phyloP scores from a whole-genome alignment of 2,329 filamentous ascomycete species.

The Seiridium unicorne region DNA sequence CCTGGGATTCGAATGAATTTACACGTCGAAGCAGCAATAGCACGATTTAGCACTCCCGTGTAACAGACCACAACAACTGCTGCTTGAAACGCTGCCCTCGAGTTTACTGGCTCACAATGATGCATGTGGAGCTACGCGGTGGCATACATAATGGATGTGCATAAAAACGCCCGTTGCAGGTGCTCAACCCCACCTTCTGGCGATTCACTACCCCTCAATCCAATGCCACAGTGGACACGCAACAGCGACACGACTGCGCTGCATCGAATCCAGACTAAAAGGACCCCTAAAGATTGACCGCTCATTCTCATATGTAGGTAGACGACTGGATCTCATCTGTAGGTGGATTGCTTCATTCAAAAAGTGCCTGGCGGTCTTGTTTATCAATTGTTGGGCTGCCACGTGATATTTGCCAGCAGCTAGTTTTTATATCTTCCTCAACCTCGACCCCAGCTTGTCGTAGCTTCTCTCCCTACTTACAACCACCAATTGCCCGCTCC shows the following conservation, averaged over 20 bases:
- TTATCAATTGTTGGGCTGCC: background rate
- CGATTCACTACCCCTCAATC: background rate
- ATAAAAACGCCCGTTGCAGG: background rate
- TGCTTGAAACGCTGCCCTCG: too few relatives aligned
- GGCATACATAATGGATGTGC: too few relatives aligned
- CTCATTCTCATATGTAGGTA: background rate
- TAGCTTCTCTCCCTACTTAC: background rate
- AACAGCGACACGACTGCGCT: slow-evolving; percentile 2
- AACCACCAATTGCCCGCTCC: background rate
- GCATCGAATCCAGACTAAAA: background rate
- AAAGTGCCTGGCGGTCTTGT: background rate
- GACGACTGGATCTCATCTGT: background rate
- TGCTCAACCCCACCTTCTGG: background rate
- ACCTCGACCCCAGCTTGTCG: background rate
- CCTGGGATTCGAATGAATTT: too few relatives aligned
- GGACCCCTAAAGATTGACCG: background rate
- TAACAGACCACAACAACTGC: too few relatives aligned
- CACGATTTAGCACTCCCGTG: too few relatives aligned
- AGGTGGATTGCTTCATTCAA: background rate
- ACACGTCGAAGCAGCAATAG: too few relatives aligned
- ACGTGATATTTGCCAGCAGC: background rate
- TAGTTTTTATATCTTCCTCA: background rate
- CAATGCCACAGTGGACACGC: slow-evolving; percentile 1
- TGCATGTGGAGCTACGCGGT: too few relatives aligned
- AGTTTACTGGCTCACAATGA: too few relatives aligned